Evolutionary conservation across 257 asterid species (phyloP), one percentile per base, ranked within the genome.

Genomic region (Osmanthus fragrans): DNA sequence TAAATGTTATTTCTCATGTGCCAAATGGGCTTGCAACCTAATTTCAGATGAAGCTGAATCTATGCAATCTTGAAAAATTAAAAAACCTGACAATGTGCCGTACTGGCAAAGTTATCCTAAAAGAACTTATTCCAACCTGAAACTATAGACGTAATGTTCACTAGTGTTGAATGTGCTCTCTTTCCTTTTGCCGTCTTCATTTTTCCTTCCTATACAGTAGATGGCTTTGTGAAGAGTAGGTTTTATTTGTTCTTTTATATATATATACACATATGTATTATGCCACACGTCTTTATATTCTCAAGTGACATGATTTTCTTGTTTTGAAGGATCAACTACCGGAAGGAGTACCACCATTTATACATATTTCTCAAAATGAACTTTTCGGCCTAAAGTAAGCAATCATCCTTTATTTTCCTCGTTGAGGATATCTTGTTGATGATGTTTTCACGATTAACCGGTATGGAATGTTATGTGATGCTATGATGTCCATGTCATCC

Each of bases 371-470:
- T 76, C 92, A 89, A 71, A 92, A 92, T 84, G 94, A 88, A 5
- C 80, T 87, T 84, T 75, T 63, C 71, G 92, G 89, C 70, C 82
- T 82, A 76, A 91, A 86, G 97, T 92, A 89, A 85, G 92, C 78
- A 73, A 72, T 79, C 72, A 73, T 47, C 66, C 78, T 54, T 70
- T 42, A 27, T 60, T 60, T 29, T 51, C 72, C 76, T 77, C 32
- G 33, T 76, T 64, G 30, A 1, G 15, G 37, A 77, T 34, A 72
- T 45, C 30, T 73, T 21, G 40, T 23, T 34, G 66, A 30, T 36
- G 36, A 9, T 60, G 29, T 21, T 80, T 45, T 72, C 36, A 19
- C 37, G 25, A 42, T 49, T 39, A 54, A 25, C 73, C 47, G n/a
- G 64, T 25, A 9, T 68, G 25, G 77, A 30, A 58, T 47, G 40